Base-by-base conservation (phyloP, 1,284 basidiomycete genomes). In the Moesziomyces sp. region DNA sequence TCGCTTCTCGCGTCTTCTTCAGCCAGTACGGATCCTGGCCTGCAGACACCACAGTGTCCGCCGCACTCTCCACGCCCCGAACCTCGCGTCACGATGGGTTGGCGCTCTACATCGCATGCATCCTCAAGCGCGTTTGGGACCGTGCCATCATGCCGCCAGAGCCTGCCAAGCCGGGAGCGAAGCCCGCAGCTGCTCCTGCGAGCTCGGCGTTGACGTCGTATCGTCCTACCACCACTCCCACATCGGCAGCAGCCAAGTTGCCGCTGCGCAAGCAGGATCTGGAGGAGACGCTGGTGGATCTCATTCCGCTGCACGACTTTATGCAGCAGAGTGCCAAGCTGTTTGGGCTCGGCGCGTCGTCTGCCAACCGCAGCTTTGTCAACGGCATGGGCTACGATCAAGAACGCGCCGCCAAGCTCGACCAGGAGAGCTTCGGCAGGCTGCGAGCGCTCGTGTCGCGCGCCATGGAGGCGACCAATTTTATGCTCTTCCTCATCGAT, bases 401-500 rank as follows among this genome's bases (percentile, higher is more conserved):
- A 52, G 75, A 67, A 48, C 58, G 65, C 10, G 65, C 67, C 4
- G 72, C 74, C 42, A 78, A 64, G 67, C 90, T 89, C 6, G 94
- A 97, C 83, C 91, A 93, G 82, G 88, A 86, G 52, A 94, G 93
- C 16, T 90, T 94, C 21, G 86, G 87, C 30, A 89, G 92, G 73
- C 85, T 97, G 7, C 87, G 90, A 46, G 86, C 88, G 23, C 88
- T 99, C 44, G 86, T 97, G 46, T 89, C 88, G 93, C 64, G 81
- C 13, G 74, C 79, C 8, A 64, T 76, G 53, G 78, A 83, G 63
- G 82, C 93, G 0, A 90, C 98, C 66, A 93, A 93, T 0, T 99
- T 99, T 84, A 87, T 98, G 50, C 88, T 98, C 26, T 89, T 99
- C 24, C 87, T 99, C 42, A 92, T 90, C 76, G 97, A 99, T 83